Evolutionary conservation across 768 basidiomycete genomes (phyloP), one percentile per base, ranked within the genome.

Genomic region (Serendipita indica): DNA sequence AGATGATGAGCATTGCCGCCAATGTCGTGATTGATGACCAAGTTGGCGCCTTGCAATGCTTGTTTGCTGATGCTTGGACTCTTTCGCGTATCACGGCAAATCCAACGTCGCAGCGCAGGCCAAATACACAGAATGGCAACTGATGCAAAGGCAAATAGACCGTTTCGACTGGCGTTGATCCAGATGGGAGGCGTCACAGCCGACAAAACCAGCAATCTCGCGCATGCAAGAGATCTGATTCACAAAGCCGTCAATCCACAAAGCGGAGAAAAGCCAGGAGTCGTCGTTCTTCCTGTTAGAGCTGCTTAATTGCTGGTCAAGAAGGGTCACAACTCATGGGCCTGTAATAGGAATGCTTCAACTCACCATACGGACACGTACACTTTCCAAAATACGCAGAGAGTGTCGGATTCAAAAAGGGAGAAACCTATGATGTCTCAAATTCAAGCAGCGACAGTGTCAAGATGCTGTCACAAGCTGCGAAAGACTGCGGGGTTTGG

Each of bases 371-470:
- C 64, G 86, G 88, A 0, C 79, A 83, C 63, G 72, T 73, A 2
- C 79, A 87, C 67, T 96, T 97, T 67, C 86, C 88, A 0, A 74
- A 80, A 6, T 85, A 91, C 64, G 87, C 89, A 0, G 92, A 94
- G 70, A 76, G 72, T 2, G 89, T 93, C 57, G 79, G 75, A 3
- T 89, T 74, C 66, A 73, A 67, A 2, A 73, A 75, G 6, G 84
- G 79, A 2, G 67, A 79, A 63, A 67, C 72, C 6, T 91, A 85
- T 64, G 77, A 87, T 61, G 65, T 77, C 3, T 67, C 69, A 0
- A 70, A 71, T 46, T 79, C 79, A 33, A 65, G 72, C 63, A 90
- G 89, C 62, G 84, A 86, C 66, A 88, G 82, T 57, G 79, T 97
- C 58, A 81, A 75, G 68, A 83, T 86, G 78, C 77, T 99, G 54